phyloP scores from a whole-genome alignment of 257 asterid species.

The Fraxinus excelsior region DNA sequence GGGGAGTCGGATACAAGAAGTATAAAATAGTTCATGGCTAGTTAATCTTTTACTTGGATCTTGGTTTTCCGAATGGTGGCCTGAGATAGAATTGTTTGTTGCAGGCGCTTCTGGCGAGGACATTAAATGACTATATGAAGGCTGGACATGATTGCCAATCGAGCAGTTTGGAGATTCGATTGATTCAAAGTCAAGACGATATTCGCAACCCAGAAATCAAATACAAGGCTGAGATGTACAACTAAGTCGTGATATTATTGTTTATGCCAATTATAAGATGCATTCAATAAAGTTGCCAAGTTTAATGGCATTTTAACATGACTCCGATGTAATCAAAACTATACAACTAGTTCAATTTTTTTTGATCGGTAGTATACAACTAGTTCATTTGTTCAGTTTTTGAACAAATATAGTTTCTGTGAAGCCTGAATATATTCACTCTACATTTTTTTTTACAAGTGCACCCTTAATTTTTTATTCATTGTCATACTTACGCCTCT shows the following conservation, averaged over 20 bases:
- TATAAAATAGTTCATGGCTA: not conserved
- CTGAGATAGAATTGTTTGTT: constrained; percentile 8
- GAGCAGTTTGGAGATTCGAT: constrained; percentile 92
- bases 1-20: not conserved
- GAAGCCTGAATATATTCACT: no score
- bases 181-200: constrained; percentile 88
- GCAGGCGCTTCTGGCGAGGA: constrained; percentile 86
- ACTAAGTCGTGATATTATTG: constrained; percentile 27
- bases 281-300: constrained; percentile 7
- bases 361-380: no score
- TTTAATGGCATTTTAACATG: no score
- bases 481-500: no score
- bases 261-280: constrained; percentile 3
- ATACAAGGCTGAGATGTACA: constrained; percentile 66
- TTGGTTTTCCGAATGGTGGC: not conserved
- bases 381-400: no score
- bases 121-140: constrained; percentile 66
- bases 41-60: not conserved
- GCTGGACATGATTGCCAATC: constrained; percentile 86
- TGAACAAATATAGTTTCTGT: no score
- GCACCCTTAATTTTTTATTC: no score
- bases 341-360: not conserved
- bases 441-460: no score
- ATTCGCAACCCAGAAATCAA: constrained; percentile 89
- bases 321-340: no score